Base-by-base conservation (phyloP, 2,329 filamentous ascomycete species). In the Epicoccum nigrum region DNA sequence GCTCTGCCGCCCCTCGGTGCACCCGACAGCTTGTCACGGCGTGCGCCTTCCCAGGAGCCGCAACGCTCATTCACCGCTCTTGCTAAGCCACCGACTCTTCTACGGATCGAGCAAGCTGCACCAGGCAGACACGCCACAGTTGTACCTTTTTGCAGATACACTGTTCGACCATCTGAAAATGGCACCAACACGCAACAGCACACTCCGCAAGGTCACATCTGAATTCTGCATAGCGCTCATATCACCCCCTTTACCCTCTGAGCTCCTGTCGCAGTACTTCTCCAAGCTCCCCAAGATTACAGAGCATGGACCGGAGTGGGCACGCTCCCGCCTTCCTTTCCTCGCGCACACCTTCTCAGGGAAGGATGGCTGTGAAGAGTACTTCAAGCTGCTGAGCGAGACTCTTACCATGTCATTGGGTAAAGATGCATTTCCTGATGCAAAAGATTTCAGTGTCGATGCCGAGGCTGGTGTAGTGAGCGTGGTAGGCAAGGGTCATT, bases 281-380 rank as follows among this genome's bases (percentile, higher is more conserved):
- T 51, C 54, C 41, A 37, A 33, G 12, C 23, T 32, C 12, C 71
- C 72, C 9, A 67, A 58, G 15, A 78, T 77, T 51, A 71, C 70
- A 2, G 76, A 77, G 61, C 74, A 77, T 54, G 76, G 75, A 1
- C 75, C 76, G 4, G 33, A 54, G 31, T 77, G 71, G 73, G 64
- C 73, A 11, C 62, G 41, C 21, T 45, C 63, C 3, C 67, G 67
- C 4, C 66, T 77, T 1, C 74, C 73, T 2, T 77, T 77, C 55
- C 62, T 77, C 1, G 70, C 65, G 13, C 69, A 70, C 37, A 73
- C 70, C 0, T 77, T 76, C 46, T 52, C 38, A 11, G 69, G 69
- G 13, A 51, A 45, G 16, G 54, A 65, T 2, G 69, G 56, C 1
- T 77, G 76, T 47, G 66, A 69, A 33, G 63, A 70, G 33, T 78